Percentiles rank a stretch among this genome's conserved stretches.
Conservation (phyloP, 306 rosid genomes). For the cucumber (Cucumis sativus) region Cucumber_9930_V3 NC_026659.2:20187501-20188000, state of each 20-base stretch:
- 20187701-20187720: constrained; percentile 81
- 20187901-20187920: constrained; percentile 98
- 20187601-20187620: constrained; percentile 11
- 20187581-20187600: constrained; percentile 9
- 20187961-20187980: not conserved
- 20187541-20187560: not conserved
- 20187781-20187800: constrained; percentile 9
- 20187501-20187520: constrained; percentile 81
- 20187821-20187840: not conserved
- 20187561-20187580: not conserved
- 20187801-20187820: constrained; percentile 1
- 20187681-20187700: constrained; percentile 97
- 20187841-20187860: not conserved
- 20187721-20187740: constrained; percentile 44
- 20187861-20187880: not conserved
- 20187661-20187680: constrained; percentile 98
- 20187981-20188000: not conserved
- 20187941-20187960: constrained; percentile 4
- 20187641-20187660: constrained; percentile 93
- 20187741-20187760: not conserved
- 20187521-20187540: constrained; percentile 91
- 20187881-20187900: constrained; percentile 47
- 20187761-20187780: not conserved
- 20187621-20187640: constrained; percentile 94
- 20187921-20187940: constrained; percentile 72